Evolutionary conservation across 306 rosid species (phyloP), one percentile per base, ranked within the genome.

Genomic region (Lathyrus oleraceus): DNA sequence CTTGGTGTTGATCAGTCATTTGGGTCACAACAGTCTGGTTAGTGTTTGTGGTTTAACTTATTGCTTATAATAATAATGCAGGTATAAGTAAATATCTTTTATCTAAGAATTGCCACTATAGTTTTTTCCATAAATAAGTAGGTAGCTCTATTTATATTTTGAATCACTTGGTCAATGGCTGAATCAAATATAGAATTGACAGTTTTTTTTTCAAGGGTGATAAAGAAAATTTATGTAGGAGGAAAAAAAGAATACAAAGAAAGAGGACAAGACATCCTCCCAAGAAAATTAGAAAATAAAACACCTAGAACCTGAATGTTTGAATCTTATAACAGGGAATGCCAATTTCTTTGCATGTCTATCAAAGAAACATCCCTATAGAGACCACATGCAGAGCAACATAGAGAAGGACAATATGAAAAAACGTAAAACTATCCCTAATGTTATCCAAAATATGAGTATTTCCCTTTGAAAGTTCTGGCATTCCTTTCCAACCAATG

Each of bases 1-100:
- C 87, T 94, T 74, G 96, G 95, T 71, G 85, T 70, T 78, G 99
- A 91, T 77, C 65, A 87, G 72, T 45, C 88, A 14, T 65, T 77
- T 36, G 77, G 83, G 65, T 62, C 85, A 21, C 82, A 87, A 62
- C 96, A 78, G 80, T 54, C 87, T 12, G 98, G 98, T 94, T 81
- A 75, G 97, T 85, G 61, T 71, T 61, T 53, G 17, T 6, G 36
- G 67, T 49, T 30, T 47, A 63, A 27, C 38, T 60, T 76, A 57
- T 20, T 25, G 30, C 62, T 43, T 44, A 65, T 52, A 57, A 45
- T 52, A 57, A 45, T n/a, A 51, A 28, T 67, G 23, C 71, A 48
- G 57, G 53, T 21, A 53, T 57, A 38, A 28, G 56, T 63, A 47
- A 8, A 21, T 72, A 4, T 42, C 25, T 56, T 17, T 39, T 32